Base-by-base conservation (phyloP, 441 rosid species). In the Pelargonium myrrhifolium region DNA sequence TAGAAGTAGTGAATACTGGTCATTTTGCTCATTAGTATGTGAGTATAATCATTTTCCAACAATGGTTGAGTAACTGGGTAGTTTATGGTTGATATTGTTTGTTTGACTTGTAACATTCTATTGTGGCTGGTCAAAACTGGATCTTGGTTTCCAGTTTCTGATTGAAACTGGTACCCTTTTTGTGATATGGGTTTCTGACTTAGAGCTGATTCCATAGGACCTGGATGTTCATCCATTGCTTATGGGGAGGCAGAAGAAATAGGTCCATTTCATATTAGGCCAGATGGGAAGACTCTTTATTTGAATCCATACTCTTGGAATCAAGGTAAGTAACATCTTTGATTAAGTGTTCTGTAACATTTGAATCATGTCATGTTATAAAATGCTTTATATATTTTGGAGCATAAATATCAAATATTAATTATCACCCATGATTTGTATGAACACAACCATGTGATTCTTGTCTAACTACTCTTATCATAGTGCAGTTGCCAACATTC, bases 191-290 rank as follows among this genome's bases (percentile, higher is more conserved):
- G 12, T 66, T 66, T 60, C 51, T 72, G 12, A 64, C 21, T 3
- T 37, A 21, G 55, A 43, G 70, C 21, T 65, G 17, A 72, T 69
- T 60, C 43, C 66, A 40, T 66, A 93, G 98, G 98, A 63, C 98
- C 98, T 65, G 98, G 98, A 68, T 93, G 97, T 77, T 90, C 98
- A 45, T 90, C 98, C 14, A 79, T 93, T 78, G 98, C 86, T 59
- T 93, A 53, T 76, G 98, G 97, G 35, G 83, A 81, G 84, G 96
- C 98, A 18, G 96, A 90, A 80, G 98, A 93, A 82, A 82, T 93
- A 20, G 97, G 97, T 55, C 96, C 98, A 1, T 93, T 93, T 70
- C 98, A 87, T 73, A 86, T 93, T 64, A 77, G 55, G 68, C 40
- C 85, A 47, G 96, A 93, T 79, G 90, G 94, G 77, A 80, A 83